Conservation (phyloP, 768 basidiomycete species). For the Auricularia auricula-judae region DNA sequence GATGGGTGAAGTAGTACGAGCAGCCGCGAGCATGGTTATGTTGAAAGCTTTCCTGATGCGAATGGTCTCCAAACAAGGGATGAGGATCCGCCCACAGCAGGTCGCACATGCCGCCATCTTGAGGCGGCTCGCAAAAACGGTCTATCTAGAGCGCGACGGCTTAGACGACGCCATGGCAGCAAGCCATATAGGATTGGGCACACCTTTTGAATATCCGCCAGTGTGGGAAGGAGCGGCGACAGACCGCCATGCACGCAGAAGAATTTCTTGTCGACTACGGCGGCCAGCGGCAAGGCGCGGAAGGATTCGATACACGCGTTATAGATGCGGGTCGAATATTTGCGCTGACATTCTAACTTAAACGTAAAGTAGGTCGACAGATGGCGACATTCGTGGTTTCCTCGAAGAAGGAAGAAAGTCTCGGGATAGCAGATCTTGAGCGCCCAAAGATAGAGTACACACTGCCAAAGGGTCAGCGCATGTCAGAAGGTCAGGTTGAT, state of each 20-base stretch:
- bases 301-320: conserved; percentile 89
- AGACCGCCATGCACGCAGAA: conserved; percentile 97
- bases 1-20: conserved; percentile 88
- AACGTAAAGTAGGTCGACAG: conserved; percentile 97
- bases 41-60: conserved; percentile 53
- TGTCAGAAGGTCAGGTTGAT: not conserved
- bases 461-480: conserved; percentile 16
- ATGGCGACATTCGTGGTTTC: conserved; percentile 39
- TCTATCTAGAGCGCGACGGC: conserved; percentile 31
- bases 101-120: conserved; percentile 84
- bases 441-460: conserved; percentile 35
- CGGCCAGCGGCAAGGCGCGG: conserved; percentile 80
- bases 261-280: conserved; percentile 88
- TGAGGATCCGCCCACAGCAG: conserved; percentile 95
- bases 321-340: conserved; percentile 78
- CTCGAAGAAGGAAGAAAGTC: conserved; percentile 33
- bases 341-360: conserved; percentile 91
- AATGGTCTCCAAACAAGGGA: conserved; percentile 64
- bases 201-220: conserved; percentile 64
- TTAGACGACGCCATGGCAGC: too few relatives aligned
- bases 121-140: conserved; percentile 89
- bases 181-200: conserved; percentile 13
- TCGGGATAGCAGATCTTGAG: conserved; percentile 39
- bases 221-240: conserved; percentile 69
- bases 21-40: conserved; percentile 86